phyloP scores from a whole-genome alignment of 2,329 filamentous ascomycete genomes.

The Lojkania enalia region DNA sequence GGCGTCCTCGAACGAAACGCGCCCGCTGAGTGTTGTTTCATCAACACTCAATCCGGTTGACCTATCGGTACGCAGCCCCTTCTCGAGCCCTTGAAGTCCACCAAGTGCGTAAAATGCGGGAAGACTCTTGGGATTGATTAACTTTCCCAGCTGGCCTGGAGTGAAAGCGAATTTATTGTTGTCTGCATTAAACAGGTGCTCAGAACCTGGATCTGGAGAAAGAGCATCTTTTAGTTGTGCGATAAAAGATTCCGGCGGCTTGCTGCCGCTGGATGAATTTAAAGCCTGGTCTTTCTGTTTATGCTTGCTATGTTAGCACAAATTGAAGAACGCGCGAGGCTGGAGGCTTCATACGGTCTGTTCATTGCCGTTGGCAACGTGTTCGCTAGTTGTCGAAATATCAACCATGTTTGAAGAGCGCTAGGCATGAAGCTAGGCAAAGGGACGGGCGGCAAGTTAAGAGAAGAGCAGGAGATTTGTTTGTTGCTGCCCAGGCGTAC shows the following conservation, averaged over 20 bases:
- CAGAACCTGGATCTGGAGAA: slow-evolving; percentile 73
- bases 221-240: not conserved
- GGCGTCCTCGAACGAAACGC: slow-evolving; percentile 70
- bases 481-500: too few relatives aligned
- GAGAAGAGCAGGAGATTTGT: too few relatives aligned
- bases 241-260: not conserved
- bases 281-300: too few relatives aligned
- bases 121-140: slow-evolving; percentile 78
- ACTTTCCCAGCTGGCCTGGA: slow-evolving; percentile 77
- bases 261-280: too few relatives aligned
- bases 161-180: slow-evolving; percentile 81
- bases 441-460: too few relatives aligned
- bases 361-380: too few relatives aligned
- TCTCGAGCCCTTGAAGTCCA: slow-evolving; percentile 72
- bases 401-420: too few relatives aligned
- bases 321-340: too few relatives aligned
- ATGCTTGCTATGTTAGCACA: too few relatives aligned
- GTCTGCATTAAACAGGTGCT: slow-evolving; percentile 72
- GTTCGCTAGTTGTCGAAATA: too few relatives aligned
- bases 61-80: slow-evolving; percentile 69
- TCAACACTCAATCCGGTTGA: slow-evolving; percentile 71
- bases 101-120: slow-evolving; percentile 75
- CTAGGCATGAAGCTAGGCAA: too few relatives aligned
- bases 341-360: too few relatives aligned
- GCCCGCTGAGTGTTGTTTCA: slow-evolving; percentile 64